phyloP scores from a whole-genome alignment of 306 rosid genomes.

The Quercus aquifolioides region DNA sequence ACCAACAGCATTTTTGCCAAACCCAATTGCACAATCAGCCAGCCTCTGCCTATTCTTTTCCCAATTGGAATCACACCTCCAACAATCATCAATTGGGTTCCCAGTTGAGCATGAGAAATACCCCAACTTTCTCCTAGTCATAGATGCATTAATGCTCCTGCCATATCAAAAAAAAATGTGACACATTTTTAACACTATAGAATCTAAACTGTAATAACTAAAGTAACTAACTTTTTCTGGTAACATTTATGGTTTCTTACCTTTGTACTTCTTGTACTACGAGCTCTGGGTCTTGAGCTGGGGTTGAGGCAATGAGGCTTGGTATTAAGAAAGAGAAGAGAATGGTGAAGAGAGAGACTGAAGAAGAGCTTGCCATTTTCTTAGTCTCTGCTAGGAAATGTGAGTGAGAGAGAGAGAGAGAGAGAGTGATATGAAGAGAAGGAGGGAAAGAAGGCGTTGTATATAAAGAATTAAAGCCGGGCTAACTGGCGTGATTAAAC shows the following conservation, averaged over 20 bases:
- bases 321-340: constrained; percentile 44
- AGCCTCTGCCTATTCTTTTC: constrained; percentile 74
- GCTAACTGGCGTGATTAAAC: constrained; percentile 67
- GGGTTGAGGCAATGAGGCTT: constrained; percentile 50
- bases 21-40: constrained; percentile 95
- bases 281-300: constrained; percentile 53
- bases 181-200: background rate
- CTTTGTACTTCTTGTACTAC: constrained; percentile 65
- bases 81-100: constrained; percentile 95
- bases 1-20: constrained; percentile 84
- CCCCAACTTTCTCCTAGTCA: constrained; percentile 64
- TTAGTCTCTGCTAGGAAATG: background rate
- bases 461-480: constrained; percentile 63
- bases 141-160: constrained; percentile 67
- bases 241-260: constrained; percentile 31
- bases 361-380: constrained; percentile 41
- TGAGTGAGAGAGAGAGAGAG: background rate
- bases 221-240: background rate
- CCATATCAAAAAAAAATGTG: background rate
- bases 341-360: constrained; percentile 28
- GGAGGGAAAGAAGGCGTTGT: constrained; percentile 21
- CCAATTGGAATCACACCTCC: constrained; percentile 93
- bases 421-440: constrained; percentile 12
- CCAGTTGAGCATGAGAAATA: constrained; percentile 85
- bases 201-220: no score